Base-by-base conservation (phyloP, 2,329 filamentous ascomycete genomes). In the Ceratocystiopsis minuta region DNA sequence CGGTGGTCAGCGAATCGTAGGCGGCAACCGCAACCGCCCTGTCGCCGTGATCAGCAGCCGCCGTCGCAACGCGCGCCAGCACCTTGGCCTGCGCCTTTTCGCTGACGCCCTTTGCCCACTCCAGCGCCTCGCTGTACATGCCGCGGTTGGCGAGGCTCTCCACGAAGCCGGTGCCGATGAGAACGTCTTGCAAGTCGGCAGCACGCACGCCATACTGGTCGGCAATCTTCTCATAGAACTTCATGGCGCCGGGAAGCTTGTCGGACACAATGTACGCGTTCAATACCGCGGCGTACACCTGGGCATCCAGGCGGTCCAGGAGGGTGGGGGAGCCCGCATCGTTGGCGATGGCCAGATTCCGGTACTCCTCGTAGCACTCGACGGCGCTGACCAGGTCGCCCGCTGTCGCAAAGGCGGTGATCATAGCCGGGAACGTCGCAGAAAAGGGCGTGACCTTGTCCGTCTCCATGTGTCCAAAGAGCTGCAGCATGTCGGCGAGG, bases 311-410 rank as follows among this genome's bases (percentile, higher is more conserved):
- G 40, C 87, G 78, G 48, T 80, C 70, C 38, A 78, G 67, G 11
- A 86, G 64, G 16, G 72, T 72, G 38, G 77, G 66, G 45, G 75
- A 66, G 44, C 86, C 86, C 34, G 70, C 74, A 57, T 95, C 82
- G 55, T 90, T 73, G 34, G 80, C 77, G 41, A 96, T 75, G n/a
- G 88, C 87, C 36, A 95, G 67, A 37, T 75, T 73, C 54, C 85
- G 85, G 67, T 96, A 96, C 60, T 94, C 84, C 49, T 92, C 88
- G 62, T 95, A 98, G 60, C 85, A 86, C 57, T 94, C 86, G 7
- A 96, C 83, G 16, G 87, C 90, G 51, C 82, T 92, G 52, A 78
- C 69, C 37, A 96, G 64, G 55, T 96, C 86, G 39, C 86, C 82
- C 12, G 72, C 72, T 36, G 73, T 72, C 46, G 84, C 84, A 55